Evolutionary conservation across 208 protist species (phyloP), one percentile per base, ranked within the genome.

Genomic region (Trypanosoma lewisi): DNA sequence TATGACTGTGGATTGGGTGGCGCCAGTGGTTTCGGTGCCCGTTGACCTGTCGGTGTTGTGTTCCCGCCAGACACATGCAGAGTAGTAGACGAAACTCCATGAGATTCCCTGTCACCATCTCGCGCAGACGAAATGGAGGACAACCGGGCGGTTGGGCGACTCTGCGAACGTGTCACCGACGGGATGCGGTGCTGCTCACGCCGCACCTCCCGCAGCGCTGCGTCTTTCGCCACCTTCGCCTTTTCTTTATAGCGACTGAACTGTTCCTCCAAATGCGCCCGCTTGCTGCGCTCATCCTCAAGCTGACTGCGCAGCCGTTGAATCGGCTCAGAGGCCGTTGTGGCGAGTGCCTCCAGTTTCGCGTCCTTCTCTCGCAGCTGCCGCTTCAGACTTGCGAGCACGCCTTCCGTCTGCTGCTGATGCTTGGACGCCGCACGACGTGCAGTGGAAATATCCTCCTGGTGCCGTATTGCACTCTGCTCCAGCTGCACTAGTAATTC

Each of bases 151-250:
- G 1, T 23, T 44, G 57, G 14, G 5, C 45, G 30, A 42, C 47
- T 14, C 45, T 48, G 23, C 19, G 57, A 54, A 19, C 36, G 71
- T 64, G 47, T 50, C 44, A 12, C 58, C 59, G 54, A 56, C n/a
- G 73, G 34, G 3, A 36, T 27, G 14, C 89, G 85, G 31, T 89
- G 77, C 62, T 92, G 84, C 69, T 95, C 89, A 0, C 79, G 74
- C 9, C 86, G 85, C 51, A 95, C 72, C 67, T 93, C 89, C 23
- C 78, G 63, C 25, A 75, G 72, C 4, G 82, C 77, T 33, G 72
- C 64, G 73, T 95, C 86, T 73, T 95, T 80, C 27, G 86, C 89
- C 49, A 78, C 77, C 77, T 90, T 95, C n/a, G 89, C 89, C 50
- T 73, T 72, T 42, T 75, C 56, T 62, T 90, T 89, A 64, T 85